Conservation (phyloP, 225 moss, liverwort and hornwort species). For the Thuidium tamariscinum region DNA sequence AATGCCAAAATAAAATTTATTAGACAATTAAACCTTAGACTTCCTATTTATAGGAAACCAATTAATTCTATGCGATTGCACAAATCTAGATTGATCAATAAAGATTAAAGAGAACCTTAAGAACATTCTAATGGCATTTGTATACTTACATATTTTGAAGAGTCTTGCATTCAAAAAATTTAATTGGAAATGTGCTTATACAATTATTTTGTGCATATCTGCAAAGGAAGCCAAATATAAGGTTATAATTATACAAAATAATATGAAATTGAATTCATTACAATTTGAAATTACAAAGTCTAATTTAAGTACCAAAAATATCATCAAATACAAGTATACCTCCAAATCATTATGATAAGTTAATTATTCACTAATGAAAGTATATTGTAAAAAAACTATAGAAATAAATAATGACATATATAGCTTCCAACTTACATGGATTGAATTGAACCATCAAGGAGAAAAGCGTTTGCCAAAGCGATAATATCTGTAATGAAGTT, state of each 20-base stretch:
- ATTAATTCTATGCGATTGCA: not conserved
- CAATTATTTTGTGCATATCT: not conserved
- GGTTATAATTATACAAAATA: too few relatives aligned
- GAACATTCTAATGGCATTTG: not conserved
- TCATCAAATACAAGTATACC: not conserved
- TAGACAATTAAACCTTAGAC: fast-evolving
- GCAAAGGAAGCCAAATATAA: fast-evolving
- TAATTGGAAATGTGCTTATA: not conserved
- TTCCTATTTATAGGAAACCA: not conserved
- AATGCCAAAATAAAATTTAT: too few relatives aligned
- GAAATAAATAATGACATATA: not conserved
- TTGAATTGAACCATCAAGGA: not conserved
- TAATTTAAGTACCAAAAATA: not conserved
- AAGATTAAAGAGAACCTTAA: not conserved
- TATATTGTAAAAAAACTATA: not conserved
- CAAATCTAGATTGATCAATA: not conserved
- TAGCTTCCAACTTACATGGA: not conserved
- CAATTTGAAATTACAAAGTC: not conserved
- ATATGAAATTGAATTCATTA: not conserved
- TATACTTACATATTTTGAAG: not conserved
- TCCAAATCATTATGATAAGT: not conserved
- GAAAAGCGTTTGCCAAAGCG: fast-evolving
- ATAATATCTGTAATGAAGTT: not conserved
- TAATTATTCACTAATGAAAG: not conserved
- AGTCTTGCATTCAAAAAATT: not conserved